phyloP scores from a whole-genome alignment of 768 basidiomycete species.

The Russula vinacea region DNA sequence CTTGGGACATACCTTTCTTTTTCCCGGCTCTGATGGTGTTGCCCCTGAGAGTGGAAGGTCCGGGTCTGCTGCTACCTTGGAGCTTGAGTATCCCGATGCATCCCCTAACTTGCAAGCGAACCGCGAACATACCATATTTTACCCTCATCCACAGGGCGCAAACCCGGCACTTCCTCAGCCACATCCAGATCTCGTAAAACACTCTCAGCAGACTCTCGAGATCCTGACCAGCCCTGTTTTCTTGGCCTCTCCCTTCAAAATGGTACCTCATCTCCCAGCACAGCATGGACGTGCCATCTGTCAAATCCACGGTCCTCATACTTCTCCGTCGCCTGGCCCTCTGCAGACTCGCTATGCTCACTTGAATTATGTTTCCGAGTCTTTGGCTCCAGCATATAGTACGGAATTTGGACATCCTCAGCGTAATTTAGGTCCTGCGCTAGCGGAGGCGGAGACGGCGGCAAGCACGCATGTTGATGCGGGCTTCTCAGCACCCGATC shows the following conservation, averaged over 20 bases:
- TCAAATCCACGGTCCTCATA: background rate
- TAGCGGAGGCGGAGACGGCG: no score
- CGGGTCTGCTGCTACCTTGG: conserved; percentile 1
- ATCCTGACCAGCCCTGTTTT: background rate
- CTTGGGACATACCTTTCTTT: background rate
- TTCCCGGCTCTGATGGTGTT: background rate
- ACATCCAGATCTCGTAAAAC: background rate
- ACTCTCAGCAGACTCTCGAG: background rate
- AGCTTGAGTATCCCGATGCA: background rate
- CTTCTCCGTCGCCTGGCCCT: background rate
- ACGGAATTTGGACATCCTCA: background rate
- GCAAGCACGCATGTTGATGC: background rate
- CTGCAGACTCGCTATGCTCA: background rate
- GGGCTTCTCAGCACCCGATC: background rate
- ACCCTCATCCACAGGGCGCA: background rate
- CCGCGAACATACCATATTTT: background rate
- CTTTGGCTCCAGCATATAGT: background rate
- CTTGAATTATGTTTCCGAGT: background rate
- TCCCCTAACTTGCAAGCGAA: background rate
- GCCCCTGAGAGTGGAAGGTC: background rate
- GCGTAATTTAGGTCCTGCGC: background rate
- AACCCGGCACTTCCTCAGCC: background rate
- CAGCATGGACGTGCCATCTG: background rate
- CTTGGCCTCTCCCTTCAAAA: background rate
- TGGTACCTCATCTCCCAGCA: background rate